Percentiles rank a stretch among this genome's conserved stretches.
These are phyloP conservation scores for Endocladia muricata DNA, from an alignment of 31 red algal genomes.

Conservation along the genomic window DNA sequence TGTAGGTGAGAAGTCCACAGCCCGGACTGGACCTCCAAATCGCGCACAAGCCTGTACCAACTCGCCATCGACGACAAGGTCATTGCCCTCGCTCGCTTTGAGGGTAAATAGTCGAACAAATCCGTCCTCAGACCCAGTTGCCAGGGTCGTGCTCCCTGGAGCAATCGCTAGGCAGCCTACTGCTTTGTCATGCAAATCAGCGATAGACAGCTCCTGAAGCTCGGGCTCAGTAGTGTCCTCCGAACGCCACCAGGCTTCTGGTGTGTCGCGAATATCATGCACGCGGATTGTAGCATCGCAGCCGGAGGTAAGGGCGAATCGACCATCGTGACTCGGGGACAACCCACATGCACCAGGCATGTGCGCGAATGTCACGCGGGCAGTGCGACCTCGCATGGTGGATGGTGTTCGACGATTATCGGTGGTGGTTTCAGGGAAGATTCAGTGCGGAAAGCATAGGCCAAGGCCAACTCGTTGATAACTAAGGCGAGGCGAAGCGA, in stretches of 20 bases:
- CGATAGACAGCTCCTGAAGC: conserved; percentile 25
- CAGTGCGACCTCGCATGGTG: conserved; percentile 37
- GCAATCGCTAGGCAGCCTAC: conserved; percentile 42
- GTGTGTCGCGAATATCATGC: conserved; percentile 41
- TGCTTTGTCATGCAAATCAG: conserved; percentile 51
- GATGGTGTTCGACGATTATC: background rate
- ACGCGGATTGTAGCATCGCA: conserved; percentile 53
- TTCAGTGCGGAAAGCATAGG: too few species aligned
- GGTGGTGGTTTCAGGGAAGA: background rate
- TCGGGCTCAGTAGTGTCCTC: conserved; percentile 37
- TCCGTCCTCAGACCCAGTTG: conserved; percentile 70
- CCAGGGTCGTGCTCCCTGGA: conserved; percentile 31
- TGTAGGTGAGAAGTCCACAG: conserved; percentile 56
- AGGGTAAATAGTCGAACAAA: conserved; percentile 70
- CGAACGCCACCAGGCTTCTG: conserved; percentile 52
- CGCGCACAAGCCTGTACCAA: conserved; percentile 63
- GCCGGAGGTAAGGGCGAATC: conserved; percentile 49
- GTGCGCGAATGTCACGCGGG: conserved; percentile 49
- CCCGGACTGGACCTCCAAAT: conserved; percentile 66
- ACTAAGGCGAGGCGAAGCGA: too few species aligned
- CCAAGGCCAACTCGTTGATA: too few species aligned
- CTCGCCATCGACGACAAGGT: conserved; percentile 4
- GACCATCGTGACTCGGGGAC: conserved; percentile 17
- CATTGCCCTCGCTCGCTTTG: background rate
- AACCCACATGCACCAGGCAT: conserved; percentile 63